Evolutionary conservation across 169 alveolate species (phyloP).

Genomic region (Haemoproteus tartakovskyi): DNA sequence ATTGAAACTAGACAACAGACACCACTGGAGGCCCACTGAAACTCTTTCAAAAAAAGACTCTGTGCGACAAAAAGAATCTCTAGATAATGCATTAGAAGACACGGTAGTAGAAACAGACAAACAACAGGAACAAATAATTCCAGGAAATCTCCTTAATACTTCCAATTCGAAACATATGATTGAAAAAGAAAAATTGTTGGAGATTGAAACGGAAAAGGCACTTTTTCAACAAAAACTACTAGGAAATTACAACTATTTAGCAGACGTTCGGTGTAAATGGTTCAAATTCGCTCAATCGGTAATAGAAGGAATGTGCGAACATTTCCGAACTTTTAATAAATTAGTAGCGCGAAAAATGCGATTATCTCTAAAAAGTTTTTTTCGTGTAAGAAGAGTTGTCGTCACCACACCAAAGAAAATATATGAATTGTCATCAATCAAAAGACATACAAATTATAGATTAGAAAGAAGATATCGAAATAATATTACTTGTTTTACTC

Average conservation of each 20-base stretch:
- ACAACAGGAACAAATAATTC: not conserved
- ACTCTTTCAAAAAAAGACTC: no score
- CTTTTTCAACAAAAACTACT: not conserved
- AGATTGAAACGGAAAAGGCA: not conserved
- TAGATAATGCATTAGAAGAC: no score
- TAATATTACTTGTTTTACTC: constrained; percentile 19
- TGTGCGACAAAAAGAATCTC: no score
- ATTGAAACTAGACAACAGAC: no score
- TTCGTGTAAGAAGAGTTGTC: not conserved
- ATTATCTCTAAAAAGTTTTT: not conserved
- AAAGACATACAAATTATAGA: not conserved
- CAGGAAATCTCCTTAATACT: not conserved
- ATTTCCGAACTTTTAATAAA: constrained; percentile 22
- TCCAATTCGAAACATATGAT: no score
- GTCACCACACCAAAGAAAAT: not conserved
- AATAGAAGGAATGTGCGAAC: constrained; percentile 57
- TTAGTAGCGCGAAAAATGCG: constrained; percentile 23
- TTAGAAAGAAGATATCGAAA: not conserved
- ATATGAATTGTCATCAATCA: constrained; percentile 4
- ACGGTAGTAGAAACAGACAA: constrained; percentile 2
- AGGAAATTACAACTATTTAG: not conserved
- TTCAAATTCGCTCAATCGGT: constrained; percentile 42
- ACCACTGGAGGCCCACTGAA: no score
- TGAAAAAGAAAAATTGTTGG: not conserved
- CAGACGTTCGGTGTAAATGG: constrained; percentile 28